Conservation (phyloP, 176 grass and related monocot genomes). For the maize (Zea mays) region Zm-B73-REFERENCE-NAM-5.0 NC_050097.1:170854501-170855000, state of each 20-base stretch:
- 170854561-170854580: background rate
- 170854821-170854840: constrained; percentile 67
- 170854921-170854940: no score
- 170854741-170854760: no score
- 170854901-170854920: no score
- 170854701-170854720: background rate
- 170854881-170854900: no score
- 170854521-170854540: background rate
- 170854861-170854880: no score
- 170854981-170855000: no score
- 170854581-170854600: background rate
- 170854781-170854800: constrained; percentile 54
- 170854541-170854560: background rate
- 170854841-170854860: no score
- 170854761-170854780: constrained; percentile 68
- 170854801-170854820: constrained; percentile 54
- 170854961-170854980: no score
- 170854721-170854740: background rate
- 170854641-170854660: constrained; percentile 34
- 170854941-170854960: no score
- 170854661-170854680: constrained; percentile 40
- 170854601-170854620: background rate
- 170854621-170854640: background rate
- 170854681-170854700: constrained; percentile 59
- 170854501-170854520: background rate